Evolutionary conservation across 805 yeast species (phyloP).

Genomic region (Barnettozyma siamensis): DNA sequence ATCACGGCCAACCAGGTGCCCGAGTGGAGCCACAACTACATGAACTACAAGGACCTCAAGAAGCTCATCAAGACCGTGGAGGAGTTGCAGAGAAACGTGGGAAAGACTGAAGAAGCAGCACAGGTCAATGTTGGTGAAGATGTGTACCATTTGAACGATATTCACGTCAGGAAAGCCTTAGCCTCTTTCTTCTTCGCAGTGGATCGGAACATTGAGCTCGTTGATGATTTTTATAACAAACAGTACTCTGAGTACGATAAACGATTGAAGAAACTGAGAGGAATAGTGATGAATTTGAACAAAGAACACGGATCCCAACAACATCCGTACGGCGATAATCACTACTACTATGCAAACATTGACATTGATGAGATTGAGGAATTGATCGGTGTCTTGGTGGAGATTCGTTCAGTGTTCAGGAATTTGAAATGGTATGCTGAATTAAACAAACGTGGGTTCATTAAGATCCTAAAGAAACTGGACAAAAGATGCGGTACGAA

Average conservation of each 20-base stretch:
- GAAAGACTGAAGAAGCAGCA: conserved; percentile 9
- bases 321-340: too few relatives aligned
- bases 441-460: conserved; percentile 82
- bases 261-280: conserved; percentile 47
- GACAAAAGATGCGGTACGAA: conserved; percentile 74
- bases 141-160: conserved; percentile 28
- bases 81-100: conserved; percentile 29
- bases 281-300: conserved; percentile 20
- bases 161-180: conserved; percentile 40
- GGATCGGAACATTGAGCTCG: conserved; percentile 77
- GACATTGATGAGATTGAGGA: conserved; percentile 53
- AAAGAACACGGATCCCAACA: neutral
- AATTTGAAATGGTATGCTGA: conserved; percentile 94
- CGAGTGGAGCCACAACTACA: conserved; percentile 76
- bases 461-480: conserved; percentile 81
- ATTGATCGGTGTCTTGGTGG: conserved; percentile 61
- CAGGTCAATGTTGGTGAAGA: conserved; percentile 7
- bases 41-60: conserved; percentile 82
- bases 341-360: conserved; percentile 27
- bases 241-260: conserved; percentile 72
- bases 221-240: conserved; percentile 69
- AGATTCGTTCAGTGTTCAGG: conserved; percentile 67
- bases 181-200: conserved; percentile 70
- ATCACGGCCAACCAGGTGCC: conserved; percentile 84
- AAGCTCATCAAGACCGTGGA: conserved; percentile 67